Percentiles rank a stretch among this genome's conserved stretches.
These are phyloP conservation scores for Pseudonectria foliicola DNA, from an alignment of 2,329 filamentous ascomycete species.

Conservation along the genomic window DNA sequence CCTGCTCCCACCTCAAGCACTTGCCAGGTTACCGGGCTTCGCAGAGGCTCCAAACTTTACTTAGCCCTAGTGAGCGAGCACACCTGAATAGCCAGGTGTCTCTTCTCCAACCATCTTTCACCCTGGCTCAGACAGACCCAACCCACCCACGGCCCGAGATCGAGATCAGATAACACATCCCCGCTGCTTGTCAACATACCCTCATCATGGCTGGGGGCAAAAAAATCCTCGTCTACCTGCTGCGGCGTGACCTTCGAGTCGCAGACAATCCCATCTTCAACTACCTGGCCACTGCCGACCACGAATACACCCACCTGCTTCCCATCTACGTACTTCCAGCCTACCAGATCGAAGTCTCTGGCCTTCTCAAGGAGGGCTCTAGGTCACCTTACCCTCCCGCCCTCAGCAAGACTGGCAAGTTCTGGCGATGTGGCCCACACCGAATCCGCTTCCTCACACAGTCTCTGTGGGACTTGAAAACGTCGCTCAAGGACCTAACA, in stretches of 20 bases:
- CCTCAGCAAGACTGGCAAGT: conserved; percentile 54
- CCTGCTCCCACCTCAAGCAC: no score
- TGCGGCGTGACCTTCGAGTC: conserved; percentile 66
- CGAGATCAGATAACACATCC: no score
- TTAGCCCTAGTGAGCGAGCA: no score
- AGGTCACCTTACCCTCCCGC: conserved; percentile 63
- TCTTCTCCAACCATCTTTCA: no score
- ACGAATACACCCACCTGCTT: conserved; percentile 60
- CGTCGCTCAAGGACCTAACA: conserved; percentile 47
- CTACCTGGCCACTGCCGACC: conserved; percentile 41
- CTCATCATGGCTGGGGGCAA: conserved; percentile 31
- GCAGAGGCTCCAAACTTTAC: no score
- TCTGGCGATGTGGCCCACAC: conserved; percentile 69
- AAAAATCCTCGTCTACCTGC: conserved; percentile 57
- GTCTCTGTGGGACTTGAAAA: conserved; percentile 66
- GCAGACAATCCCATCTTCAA: conserved; percentile 70
- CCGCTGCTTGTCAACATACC: no score
- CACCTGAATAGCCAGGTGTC: no score
- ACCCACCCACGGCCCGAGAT: no score
- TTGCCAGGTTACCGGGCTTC: no score
- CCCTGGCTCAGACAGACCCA: no score
- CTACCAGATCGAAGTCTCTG: conserved; percentile 67
- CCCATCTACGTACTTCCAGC: conserved; percentile 64
- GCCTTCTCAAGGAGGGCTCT: conserved; percentile 52
- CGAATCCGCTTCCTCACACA: conserved; percentile 66